phyloP scores from a whole-genome alignment of 306 rosid species.

The Lathyrus aphaca region DNA sequence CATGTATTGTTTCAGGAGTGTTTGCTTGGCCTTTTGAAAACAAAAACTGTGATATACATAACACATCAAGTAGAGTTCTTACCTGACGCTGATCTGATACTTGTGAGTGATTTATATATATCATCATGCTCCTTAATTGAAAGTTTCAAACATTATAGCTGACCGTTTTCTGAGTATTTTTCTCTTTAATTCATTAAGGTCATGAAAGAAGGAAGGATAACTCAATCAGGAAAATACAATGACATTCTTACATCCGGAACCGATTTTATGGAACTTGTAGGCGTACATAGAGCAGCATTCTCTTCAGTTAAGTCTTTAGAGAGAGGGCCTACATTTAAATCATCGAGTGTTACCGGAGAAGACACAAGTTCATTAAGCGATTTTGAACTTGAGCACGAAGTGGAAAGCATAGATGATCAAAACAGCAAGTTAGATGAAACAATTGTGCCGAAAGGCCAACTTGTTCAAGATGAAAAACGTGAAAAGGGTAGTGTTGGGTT shows the following conservation, averaged over 20 bases:
- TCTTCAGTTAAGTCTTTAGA: conserved; percentile 55
- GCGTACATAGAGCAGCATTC: conserved; percentile 73
- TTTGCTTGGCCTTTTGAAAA: background rate
- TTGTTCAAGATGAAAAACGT: conserved; percentile 89
- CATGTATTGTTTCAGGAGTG: too few relatives aligned
- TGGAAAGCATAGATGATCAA: conserved; percentile 43
- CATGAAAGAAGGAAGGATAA: conserved; percentile 80
- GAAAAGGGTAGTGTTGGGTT: conserved; percentile 78
- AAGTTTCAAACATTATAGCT: background rate
- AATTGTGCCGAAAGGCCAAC: conserved; percentile 58
- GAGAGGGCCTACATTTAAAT: conserved; percentile 34
- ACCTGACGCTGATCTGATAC: conserved; percentile 82
- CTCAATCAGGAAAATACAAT: conserved; percentile 74
- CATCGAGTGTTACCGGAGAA: conserved; percentile 23
- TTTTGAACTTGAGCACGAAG: conserved; percentile 39
- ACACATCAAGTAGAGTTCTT: conserved; percentile 93
- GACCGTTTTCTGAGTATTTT: conserved; percentile 4
- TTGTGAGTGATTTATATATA: conserved; percentile 52
- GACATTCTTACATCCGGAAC: conserved; percentile 67
- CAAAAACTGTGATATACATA: conserved; percentile 79
- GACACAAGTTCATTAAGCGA: conserved; percentile 33
- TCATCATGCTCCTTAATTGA: conserved; percentile 4
- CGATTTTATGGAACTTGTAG: conserved; percentile 81
- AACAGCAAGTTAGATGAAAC: conserved; percentile 40
- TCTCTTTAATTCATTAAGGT: conserved; percentile 51